A percentile compares a stretch with the other conserved stretches of the same genome.
These are phyloP conservation scores for Claviceps citrina DNA, from an alignment of 2,329 filamentous ascomycete species.

Conservation along the genomic window DNA sequence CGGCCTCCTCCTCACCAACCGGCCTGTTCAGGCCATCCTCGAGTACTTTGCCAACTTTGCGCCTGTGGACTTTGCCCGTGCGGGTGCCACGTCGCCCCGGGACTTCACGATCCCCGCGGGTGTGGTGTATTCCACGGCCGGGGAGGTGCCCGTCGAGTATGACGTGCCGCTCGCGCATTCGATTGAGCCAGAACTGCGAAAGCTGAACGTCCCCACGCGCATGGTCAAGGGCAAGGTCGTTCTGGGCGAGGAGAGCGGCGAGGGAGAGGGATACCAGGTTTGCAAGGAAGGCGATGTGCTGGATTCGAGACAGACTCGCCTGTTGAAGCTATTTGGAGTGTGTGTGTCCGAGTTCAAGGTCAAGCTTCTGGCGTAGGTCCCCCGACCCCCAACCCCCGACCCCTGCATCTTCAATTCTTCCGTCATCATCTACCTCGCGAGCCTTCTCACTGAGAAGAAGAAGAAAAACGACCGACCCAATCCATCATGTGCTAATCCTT, in stretches of 20 bases:
- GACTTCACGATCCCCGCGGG: slow-evolving; percentile 70
- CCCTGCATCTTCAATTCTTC: background rate
- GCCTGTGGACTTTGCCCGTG: slow-evolving; percentile 80
- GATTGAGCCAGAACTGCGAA: slow-evolving; percentile 78
- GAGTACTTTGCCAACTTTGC: slow-evolving; percentile 58
- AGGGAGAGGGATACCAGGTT: slow-evolving; percentile 49
- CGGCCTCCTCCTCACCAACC: slow-evolving; percentile 80
- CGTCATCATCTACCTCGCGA: too few relatives aligned
- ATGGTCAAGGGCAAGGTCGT: slow-evolving; percentile 80
- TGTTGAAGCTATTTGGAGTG: slow-evolving; percentile 87
- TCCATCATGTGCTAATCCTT: slow-evolving; percentile 1
- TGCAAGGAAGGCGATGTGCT: slow-evolving; percentile 74
- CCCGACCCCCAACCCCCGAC: background rate
- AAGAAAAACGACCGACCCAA: too few relatives aligned
- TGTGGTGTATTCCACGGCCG: slow-evolving; percentile 64
- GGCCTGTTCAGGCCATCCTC: slow-evolving; percentile 48
- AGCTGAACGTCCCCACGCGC: slow-evolving; percentile 76
- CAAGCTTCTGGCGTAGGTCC: slow-evolving; percentile 52
- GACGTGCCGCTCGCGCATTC: slow-evolving; percentile 80
- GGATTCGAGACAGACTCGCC: slow-evolving; percentile 79
- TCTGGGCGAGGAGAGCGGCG: slow-evolving; percentile 43
- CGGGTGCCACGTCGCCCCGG: slow-evolving; percentile 60
- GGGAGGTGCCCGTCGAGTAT: slow-evolving; percentile 63
- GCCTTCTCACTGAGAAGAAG: too few relatives aligned
- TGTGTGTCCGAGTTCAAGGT: slow-evolving; percentile 85